Conservation (phyloP, 768 basidiomycete genomes). For the Tricholoma flavovirens region DNA sequence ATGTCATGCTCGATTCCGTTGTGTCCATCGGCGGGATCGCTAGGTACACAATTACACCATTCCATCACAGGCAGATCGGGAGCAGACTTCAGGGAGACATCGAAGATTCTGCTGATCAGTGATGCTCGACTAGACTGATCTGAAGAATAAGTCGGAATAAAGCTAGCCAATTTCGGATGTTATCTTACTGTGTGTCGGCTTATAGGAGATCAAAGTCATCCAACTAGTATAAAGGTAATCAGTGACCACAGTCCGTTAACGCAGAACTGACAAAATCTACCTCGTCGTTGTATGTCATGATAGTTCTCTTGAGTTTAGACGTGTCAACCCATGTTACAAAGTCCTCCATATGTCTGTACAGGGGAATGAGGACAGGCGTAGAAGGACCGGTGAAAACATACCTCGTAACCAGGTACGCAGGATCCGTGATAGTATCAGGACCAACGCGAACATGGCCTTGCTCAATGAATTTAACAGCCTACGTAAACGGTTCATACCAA, state of each 20-base stretch:
- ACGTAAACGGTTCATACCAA: not conserved
- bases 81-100: not conserved
- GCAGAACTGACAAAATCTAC: slow-evolving; percentile 28
- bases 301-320: slow-evolving; percentile 91
- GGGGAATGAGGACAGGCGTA: slow-evolving; percentile 1
- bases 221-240: slow-evolving; percentile 42
- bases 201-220: slow-evolving; percentile 91
- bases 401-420: slow-evolving; percentile 92
- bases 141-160: not conserved
- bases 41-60: not conserved
- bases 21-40: not conserved
- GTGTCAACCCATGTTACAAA: slow-evolving; percentile 99
- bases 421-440: slow-evolving; percentile 92
- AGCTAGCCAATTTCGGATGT: not conserved
- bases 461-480: slow-evolving; percentile 97
- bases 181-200: not conserved
- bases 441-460: slow-evolving; percentile 98
- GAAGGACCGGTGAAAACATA: slow-evolving; percentile 21
- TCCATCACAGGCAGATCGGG: not conserved
- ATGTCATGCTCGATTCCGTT: not conserved
- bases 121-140: not conserved
- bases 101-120: not conserved
- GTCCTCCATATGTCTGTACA: slow-evolving; percentile 88
- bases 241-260: slow-evolving; percentile 11
- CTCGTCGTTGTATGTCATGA: slow-evolving; percentile 97